Evolutionary conservation across 2,329 filamentous ascomycete genomes (phyloP), one percentile per base, ranked within the genome.

Genomic region (Whalleya microplaca): DNA sequence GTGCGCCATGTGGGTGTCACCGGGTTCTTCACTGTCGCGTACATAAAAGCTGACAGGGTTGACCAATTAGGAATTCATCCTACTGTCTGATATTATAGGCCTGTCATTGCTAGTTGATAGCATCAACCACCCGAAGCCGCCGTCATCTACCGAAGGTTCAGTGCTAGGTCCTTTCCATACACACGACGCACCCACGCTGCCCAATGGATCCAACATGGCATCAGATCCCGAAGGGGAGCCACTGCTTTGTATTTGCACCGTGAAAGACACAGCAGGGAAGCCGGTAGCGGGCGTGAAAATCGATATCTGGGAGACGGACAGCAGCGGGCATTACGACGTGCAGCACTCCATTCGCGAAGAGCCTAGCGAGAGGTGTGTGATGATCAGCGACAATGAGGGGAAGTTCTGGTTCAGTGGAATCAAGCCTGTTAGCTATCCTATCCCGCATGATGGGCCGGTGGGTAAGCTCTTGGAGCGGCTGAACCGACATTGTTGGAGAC

Each of bases 281-380:
- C 86, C 90, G 0, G 78, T 95, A 27, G 60, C 75, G 1, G 84
- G 78, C 45, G 89, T 87, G 27, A 90, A 87, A 69, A 82, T 94
- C 59, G 90, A 95, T 72, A 87, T 95, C 62, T 95, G 91, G 91
- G 90, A 94, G 75, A 92, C 90, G 8, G 91, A 94, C 71, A 87
- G 83, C 56, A 84, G 84, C n/a, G 91, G 91, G 9, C 85, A 87
- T 67, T 95, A 95, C 70, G 91, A 95, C 69, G 90, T 94, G 58
- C 90, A 95, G 73, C 87, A 92, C 70, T 77, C 83, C 0, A 83
- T 84, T 42, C 78, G 86, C 44, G 73, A 80, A 8, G 67, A 68
- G 54, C 88, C 90, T 0, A 89, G 91, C 75, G 90, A 91, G 46
- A 79, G 91, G 42, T 90, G 88, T 54, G 80, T 94, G 55, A 81